Evolutionary conservation across 2,329 filamentous ascomycete genomes (phyloP).

Genomic region (Boeremia exigua): DNA sequence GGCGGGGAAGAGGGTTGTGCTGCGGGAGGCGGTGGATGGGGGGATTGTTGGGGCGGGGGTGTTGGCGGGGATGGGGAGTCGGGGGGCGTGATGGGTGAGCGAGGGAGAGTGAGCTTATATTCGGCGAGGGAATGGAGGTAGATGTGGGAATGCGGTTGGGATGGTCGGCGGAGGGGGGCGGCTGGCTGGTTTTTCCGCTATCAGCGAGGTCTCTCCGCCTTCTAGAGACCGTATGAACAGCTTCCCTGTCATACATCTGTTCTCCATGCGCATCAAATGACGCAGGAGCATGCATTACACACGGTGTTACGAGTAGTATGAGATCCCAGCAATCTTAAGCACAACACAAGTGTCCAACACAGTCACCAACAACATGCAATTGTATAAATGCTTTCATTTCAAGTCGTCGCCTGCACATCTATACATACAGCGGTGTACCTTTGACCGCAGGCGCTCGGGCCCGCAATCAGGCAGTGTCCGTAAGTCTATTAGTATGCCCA

Average conservation of each 20-base stretch:
- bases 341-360: too few relatives aligned
- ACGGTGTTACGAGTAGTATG: neutral
- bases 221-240: too few relatives aligned
- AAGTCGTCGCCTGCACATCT: constrained; percentile 32
- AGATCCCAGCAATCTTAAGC: too few relatives aligned
- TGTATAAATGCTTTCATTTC: constrained; percentile 36
- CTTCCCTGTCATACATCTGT: too few relatives aligned
- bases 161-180: too few relatives aligned
- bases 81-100: neutral
- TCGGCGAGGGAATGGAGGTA: neutral
- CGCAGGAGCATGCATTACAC: neutral
- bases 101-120: neutral
- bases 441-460: constrained; percentile 2
- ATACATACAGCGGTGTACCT: constrained; percentile 36
- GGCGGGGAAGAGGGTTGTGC: constrained; percentile 55
- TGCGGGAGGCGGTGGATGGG: constrained; percentile 60
- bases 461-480: constrained; percentile 22
- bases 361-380: neutral
- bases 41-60: constrained; percentile 64
- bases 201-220: too few relatives aligned
- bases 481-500: constrained; percentile 39
- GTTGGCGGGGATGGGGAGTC: constrained; percentile 53
- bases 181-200: too few relatives aligned
- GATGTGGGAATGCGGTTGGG: neutral
- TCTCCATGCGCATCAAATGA: too few relatives aligned